phyloP scores from a whole-genome alignment of 106 monocot genomes.

The Alisma plantagoaquatica region DNA sequence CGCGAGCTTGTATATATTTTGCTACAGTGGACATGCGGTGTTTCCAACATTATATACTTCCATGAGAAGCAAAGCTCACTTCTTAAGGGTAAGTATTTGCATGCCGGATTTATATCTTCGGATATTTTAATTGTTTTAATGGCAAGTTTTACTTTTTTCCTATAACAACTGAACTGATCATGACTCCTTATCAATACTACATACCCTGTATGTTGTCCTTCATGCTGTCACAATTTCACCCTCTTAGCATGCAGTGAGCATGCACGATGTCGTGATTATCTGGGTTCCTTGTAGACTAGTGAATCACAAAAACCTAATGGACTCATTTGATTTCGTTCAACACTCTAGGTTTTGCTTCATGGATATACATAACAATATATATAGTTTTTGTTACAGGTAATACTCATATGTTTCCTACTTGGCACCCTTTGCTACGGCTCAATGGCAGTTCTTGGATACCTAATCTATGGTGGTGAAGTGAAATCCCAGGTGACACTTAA shows the following conservation, averaged over 20 bases:
- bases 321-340: too few species aligned
- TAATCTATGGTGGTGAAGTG: constrained; percentile 57
- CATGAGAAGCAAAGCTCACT: constrained; percentile 41
- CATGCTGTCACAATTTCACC: too few species aligned
- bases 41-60: constrained; percentile 77
- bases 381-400: too few species aligned
- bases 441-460: constrained; percentile 58
- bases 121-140: too few species aligned
- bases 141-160: not conserved
- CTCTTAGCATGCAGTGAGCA: too few species aligned
- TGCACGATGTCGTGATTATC: too few species aligned
- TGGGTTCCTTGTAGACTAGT: too few species aligned
- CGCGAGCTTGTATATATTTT: constrained; percentile 68
- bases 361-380: too few species aligned
- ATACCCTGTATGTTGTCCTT: not conserved
- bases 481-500: constrained; percentile 67
- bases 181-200: not conserved
- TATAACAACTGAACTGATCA: not conserved
- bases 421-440: constrained; percentile 44
- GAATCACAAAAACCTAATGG: too few species aligned
- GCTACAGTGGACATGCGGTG: constrained; percentile 73
- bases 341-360: too few species aligned
- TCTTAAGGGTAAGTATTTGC: constrained; percentile 31
- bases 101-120: not conserved
- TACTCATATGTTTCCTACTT: constrained; percentile 41